Percentiles rank a stretch among this genome's conserved stretches.
Conservation (phyloP, 345 rosid genomes). For the Gossypium thurberi region DNA sequence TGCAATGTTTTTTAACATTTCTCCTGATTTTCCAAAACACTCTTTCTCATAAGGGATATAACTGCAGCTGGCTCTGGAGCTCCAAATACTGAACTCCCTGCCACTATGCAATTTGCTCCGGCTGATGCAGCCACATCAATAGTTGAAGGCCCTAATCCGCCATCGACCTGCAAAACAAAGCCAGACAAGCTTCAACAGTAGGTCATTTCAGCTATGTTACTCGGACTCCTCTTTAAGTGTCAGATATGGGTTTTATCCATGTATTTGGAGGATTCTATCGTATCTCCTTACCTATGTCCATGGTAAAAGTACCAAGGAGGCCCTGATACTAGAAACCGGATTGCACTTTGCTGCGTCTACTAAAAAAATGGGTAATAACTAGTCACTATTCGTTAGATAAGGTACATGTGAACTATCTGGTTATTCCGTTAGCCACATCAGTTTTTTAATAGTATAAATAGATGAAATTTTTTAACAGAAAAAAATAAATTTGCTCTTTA, state of each 20-base stretch:
- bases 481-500: too few species aligned
- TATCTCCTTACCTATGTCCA: background rate
- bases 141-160: slow-evolving; percentile 60
- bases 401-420: too few species aligned
- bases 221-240: background rate
- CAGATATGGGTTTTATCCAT: background rate
- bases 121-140: slow-evolving; percentile 71
- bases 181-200: slow-evolving; percentile 7
- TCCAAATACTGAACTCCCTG: slow-evolving; percentile 91
- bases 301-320: too few species aligned
- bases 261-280: background rate
- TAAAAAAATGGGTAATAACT: too few species aligned
- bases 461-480: too few species aligned
- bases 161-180: background rate
- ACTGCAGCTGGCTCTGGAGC: slow-evolving; percentile 72
- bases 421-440: too few species aligned
- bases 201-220: background rate
- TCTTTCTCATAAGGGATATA: slow-evolving; percentile 54
- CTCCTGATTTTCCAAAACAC: slow-evolving; percentile 47
- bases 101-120: slow-evolving; percentile 80
- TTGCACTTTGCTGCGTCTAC: too few species aligned
- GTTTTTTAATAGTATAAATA: too few species aligned
- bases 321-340: too few species aligned
- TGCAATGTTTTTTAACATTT: background rate
- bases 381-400: too few species aligned